Evolutionary conservation across 768 basidiomycete genomes (phyloP).

Genomic region (Hygrophorus russula): DNA sequence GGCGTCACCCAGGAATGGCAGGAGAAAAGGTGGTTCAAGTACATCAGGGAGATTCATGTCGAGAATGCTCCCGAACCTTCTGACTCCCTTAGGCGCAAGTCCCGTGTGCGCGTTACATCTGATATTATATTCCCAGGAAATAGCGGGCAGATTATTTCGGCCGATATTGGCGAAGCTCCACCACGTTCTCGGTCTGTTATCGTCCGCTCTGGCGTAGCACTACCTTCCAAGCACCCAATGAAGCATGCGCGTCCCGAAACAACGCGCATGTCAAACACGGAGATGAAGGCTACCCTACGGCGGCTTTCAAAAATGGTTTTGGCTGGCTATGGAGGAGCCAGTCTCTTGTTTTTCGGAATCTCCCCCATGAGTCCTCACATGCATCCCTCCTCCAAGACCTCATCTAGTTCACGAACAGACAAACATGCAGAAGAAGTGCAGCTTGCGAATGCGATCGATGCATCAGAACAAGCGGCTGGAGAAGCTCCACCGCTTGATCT

Average conservation of each 20-base stretch:
- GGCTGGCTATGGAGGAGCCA: constrained; percentile 78
- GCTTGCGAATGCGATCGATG: constrained; percentile 55
- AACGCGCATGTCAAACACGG: constrained; percentile 24
- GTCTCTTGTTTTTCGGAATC: constrained; percentile 72
- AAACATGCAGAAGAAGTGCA: constrained; percentile 48
- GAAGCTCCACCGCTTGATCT: constrained; percentile 16
- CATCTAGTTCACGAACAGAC: constrained; percentile 18
- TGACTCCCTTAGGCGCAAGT: constrained; percentile 24
- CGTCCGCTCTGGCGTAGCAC: not conserved
- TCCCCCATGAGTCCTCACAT: constrained; percentile 11
- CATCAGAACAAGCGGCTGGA: constrained; percentile 55
- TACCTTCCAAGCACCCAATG: constrained; percentile 10
- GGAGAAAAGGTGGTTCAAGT: constrained; percentile 56
- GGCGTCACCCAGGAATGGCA: constrained; percentile 76
- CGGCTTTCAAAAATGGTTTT: constrained; percentile 75
- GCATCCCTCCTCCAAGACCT: constrained; percentile 14
- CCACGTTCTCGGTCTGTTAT: constrained; percentile 20
- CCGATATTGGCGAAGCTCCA: constrained; percentile 64
- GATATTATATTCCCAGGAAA: constrained; percentile 60
- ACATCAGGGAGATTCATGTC: constrained; percentile 56
- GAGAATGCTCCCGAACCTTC: constrained; percentile 28
- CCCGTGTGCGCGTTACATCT: constrained; percentile 63
- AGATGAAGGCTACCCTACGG: constrained; percentile 61
- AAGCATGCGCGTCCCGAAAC: constrained; percentile 11
- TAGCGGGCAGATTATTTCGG: constrained; percentile 64